Base-by-base conservation (phyloP, 1,139 yeast species). In the Taiozyma sp. region DNA sequence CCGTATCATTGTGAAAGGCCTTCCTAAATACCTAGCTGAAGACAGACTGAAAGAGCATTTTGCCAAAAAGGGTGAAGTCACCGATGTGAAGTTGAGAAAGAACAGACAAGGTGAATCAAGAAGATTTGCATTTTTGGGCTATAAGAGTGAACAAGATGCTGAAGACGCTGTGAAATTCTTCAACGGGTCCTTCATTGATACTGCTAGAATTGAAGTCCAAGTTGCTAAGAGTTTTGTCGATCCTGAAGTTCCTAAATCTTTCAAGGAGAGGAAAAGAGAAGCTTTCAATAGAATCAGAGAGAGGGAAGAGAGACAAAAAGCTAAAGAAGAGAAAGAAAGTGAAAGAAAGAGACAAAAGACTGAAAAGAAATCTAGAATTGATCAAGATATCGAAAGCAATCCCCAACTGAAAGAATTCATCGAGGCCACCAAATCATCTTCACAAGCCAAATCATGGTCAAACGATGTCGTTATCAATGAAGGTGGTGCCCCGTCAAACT, bases 41-140 rank as follows among this genome's bases (percentile, higher is more conserved):
- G 91, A 81, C 3, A 83, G 87, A 58, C 72, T 93, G 54, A 76
- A 77, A 55, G 79, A 78, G 29, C 93, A 86, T 65, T 93, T 93
- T 65, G 67, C 76, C 38, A 74, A 80, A 57, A 74, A 83, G 58
- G 67, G 68, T 24, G 72, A 75, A 55, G 89, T 91, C 30, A 89
- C 98, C 1, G 99, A 93, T 75, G 93, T 89, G 45, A 90, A 87
- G 67, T 74, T 93, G 46, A 80, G 91, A 80, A 84, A 80, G 60
- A 87, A 85, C 57, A 78, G 85, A 60, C 82, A 81, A 59, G 99
- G 99, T 36, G 87, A 86, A 63, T 87, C 96, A 14, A 81, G 99
- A 69, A 76, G 96, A 59, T 95, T 95, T 74, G 98, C 97, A 14
- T 93, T 93, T 63, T 75, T 95, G 52, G 99, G 99, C 0, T 93